These are phyloP conservation scores for Euphorbia pulcherrima DNA, from an alignment of 345 rosid genomes.

Conservation along the genomic window DNA sequence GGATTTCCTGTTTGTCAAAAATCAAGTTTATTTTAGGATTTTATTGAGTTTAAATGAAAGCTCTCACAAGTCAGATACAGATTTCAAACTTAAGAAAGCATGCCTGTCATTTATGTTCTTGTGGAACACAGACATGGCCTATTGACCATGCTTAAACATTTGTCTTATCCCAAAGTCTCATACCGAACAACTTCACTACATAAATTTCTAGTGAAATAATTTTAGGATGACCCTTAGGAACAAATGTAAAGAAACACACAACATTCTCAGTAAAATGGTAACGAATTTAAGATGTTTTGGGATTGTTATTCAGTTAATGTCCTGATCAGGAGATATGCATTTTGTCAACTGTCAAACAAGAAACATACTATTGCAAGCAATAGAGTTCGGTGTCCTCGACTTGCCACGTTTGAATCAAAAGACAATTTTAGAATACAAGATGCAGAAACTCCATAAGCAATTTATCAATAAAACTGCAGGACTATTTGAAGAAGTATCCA, in stretches of 20 bases:
- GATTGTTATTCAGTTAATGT: too few species aligned
- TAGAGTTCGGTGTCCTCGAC: neutral
- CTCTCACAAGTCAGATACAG: neutral
- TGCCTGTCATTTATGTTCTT: neutral
- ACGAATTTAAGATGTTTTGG: too few species aligned
- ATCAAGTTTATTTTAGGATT: neutral
- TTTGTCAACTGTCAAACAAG: too few species aligned
- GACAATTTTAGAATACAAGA: neutral
- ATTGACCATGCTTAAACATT: neutral
- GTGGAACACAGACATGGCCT: neutral
- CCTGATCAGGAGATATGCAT: too few species aligned
- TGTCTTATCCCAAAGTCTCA: too few species aligned
- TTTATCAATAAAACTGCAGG: neutral
- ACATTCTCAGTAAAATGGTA: too few species aligned
- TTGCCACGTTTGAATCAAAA: neutral
- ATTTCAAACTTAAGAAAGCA: neutral
- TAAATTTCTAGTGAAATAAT: too few species aligned
- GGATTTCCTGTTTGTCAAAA: slow-evolving; percentile 52
- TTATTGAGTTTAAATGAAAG: neutral
- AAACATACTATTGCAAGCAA: too few species aligned
- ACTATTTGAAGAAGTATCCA: neutral
- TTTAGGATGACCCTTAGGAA: too few species aligned
- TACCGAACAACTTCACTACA: too few species aligned
- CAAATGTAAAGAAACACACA: too few species aligned
- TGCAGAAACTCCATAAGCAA: neutral